A percentile compares a stretch with the other conserved stretches of the same genome.
phyloP scores from a whole-genome alignment of 495 filamentous ascomycete species.

The Cercophora newfieldiana region DNA sequence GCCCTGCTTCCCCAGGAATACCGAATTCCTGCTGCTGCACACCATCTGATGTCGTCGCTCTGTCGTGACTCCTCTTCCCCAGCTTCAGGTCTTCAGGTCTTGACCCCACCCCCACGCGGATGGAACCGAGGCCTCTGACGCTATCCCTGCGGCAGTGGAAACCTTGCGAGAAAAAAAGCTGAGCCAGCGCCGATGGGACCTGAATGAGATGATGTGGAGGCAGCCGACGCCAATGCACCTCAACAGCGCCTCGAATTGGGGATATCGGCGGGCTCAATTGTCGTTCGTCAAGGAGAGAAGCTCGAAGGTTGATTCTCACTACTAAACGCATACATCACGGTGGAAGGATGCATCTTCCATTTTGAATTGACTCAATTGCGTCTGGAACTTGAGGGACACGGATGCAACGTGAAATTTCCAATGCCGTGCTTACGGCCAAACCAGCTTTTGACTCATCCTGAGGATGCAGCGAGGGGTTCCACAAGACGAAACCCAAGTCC shows the following conservation, averaged over 20 bases:
- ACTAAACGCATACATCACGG: not conserved
- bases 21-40: not conserved
- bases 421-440: not conserved
- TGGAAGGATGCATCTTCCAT: not conserved
- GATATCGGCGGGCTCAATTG: not conserved
- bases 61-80: not conserved
- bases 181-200: not conserved
- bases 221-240: not conserved
- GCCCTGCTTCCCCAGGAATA: not conserved
- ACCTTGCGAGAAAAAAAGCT: not conserved
- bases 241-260: not conserved
- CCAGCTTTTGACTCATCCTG: conserved; percentile 21
- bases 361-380: conserved; percentile 20
- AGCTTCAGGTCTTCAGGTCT: not conserved
- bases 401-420: not conserved
- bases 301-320: not conserved
- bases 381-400: not conserved
- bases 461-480: not conserved
- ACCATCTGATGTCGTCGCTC: not conserved
- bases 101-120: not conserved
- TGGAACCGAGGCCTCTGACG: not conserved
- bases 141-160: not conserved
- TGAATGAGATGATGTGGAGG: not conserved
- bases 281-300: not conserved
- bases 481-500: not conserved